A percentile compares a stretch with the other conserved stretches of the same genome.
Conservation (phyloP, 208 protist species). For the Trypanosoma caninum region DNA sequence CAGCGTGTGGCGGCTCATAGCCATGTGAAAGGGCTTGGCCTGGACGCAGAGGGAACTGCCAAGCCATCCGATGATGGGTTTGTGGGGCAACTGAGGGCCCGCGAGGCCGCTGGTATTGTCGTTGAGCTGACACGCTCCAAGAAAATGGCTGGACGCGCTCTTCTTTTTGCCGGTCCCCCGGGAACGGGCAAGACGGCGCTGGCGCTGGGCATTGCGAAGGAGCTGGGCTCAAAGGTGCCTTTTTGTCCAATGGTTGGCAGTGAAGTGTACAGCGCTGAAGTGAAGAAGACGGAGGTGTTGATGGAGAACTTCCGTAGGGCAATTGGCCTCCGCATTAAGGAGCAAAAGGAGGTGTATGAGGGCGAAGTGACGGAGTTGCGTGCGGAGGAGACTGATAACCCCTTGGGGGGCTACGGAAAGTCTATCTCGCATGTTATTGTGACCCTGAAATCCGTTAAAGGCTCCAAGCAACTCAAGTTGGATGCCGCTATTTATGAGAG, state of each 20-base stretch:
- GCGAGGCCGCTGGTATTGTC: slow-evolving; percentile 98
- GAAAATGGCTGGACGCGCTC: slow-evolving; percentile 99
- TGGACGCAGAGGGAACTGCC: slow-evolving; percentile 92
- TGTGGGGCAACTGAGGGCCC: slow-evolving; percentile 97
- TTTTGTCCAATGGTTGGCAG: slow-evolving; percentile 99
- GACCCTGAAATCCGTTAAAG: slow-evolving; percentile 98
- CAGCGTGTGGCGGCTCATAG: slow-evolving; percentile 98
- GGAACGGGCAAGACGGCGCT: slow-evolving; percentile 98
- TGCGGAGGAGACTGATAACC: slow-evolving; percentile 98
- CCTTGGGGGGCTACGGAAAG: slow-evolving; percentile 97
- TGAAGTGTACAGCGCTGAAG: slow-evolving; percentile 99
- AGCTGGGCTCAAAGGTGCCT: slow-evolving; percentile 99
- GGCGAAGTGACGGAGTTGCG: slow-evolving; percentile 99
- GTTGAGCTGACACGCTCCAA: slow-evolving; percentile 99
- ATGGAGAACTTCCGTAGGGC: slow-evolving; percentile 99
- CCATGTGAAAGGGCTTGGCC: slow-evolving; percentile 98
- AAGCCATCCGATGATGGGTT: slow-evolving; percentile 90
- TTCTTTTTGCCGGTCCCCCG: slow-evolving; percentile 99
- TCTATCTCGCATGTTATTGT: slow-evolving; percentile 98
- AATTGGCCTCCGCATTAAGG: slow-evolving; percentile 99
- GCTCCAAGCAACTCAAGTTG: slow-evolving; percentile 98
- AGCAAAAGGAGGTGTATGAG: slow-evolving; percentile 99
- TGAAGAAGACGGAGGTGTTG: slow-evolving; percentile 99
- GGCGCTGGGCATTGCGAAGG: slow-evolving; percentile 97
- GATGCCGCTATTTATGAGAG: slow-evolving; percentile 99